These are phyloP conservation scores for Schoenoplectus tabernaemontani DNA, from an alignment of 202 grass and related monocot species.

Conservation along the genomic window DNA sequence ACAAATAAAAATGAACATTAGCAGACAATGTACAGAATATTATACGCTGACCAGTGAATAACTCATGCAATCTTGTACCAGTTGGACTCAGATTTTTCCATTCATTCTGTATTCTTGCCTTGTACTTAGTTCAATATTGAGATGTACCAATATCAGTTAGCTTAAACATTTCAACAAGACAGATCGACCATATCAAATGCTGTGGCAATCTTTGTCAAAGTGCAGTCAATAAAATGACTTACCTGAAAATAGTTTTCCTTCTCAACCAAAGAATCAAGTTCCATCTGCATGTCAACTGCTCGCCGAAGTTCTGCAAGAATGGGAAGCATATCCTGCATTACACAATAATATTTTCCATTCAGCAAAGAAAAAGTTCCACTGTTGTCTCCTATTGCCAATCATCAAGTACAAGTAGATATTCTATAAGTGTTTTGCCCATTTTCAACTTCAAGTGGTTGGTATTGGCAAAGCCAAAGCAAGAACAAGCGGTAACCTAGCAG, in stretches of 20 bases:
- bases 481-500: background rate
- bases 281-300: conserved; percentile 86
- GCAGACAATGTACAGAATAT: background rate
- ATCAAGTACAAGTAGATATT: background rate
- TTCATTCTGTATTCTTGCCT: background rate
- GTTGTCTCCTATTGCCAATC: background rate
- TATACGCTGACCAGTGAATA: background rate
- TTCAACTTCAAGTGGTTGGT: background rate
- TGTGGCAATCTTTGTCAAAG: conserved; percentile 15
- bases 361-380: background rate
- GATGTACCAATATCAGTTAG: background rate
- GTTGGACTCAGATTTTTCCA: background rate
- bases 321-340: conserved; percentile 84
- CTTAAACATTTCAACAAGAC: background rate
- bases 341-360: conserved; percentile 39
- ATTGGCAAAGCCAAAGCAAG: background rate
- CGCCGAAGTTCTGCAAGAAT: conserved; percentile 85
- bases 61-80: background rate
- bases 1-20: conserved; percentile 30
- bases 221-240: conserved; percentile 21
- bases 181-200: background rate
- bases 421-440: background rate
- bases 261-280: conserved; percentile 86
- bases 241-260: conserved; percentile 91
- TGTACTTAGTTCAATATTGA: background rate